Base-by-base conservation (phyloP, 148 eudicot species). In the Nyssa sinensis region DNA sequence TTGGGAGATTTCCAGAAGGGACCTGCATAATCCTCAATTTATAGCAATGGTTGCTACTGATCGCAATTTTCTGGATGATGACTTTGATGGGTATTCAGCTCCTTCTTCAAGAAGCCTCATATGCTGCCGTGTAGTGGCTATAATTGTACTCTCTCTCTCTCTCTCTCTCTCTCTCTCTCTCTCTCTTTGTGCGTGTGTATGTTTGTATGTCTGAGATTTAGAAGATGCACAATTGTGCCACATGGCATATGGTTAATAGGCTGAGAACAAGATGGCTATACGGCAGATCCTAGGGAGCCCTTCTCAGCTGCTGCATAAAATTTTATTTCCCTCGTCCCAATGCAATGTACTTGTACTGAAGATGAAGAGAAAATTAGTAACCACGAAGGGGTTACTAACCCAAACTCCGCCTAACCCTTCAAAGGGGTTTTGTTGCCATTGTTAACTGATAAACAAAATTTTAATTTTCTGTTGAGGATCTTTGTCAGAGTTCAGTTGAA, bases 91-190 rank as follows among this genome's bases (percentile, higher is more conserved):
- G 31, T 85, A 85, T 35, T 44, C 70, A 41, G 49, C 74, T 62
- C 79, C 86, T 34, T 39, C 47, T 62, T 81, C 90, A 64, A 80
- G 80, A 74, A 84, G 89, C 84, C 67, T 90, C 34, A 74, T 84
- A 14, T 90, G 91, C 59, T 88, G 89, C 73, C 94, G 94, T 44
- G 65, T 88, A 51, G 80, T 90, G 34, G 84, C 89, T 44, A 85
- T 82, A 64, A 86, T 86, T 37, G 97, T 90, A 90, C 28, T 75
- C 41, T 72, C 83, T 79, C 79, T 17, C 35, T 57, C 79, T 57
- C 72, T 57, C 72, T 71, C 35, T 60, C 71, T 57, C 55, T 28
- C 59, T 30, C 73, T 58, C 73, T 44, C 61, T 62, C 68, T 63
- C 66, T 17, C 33, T 60, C 67, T 58, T 21, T 49, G 3, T 4